phyloP scores from a whole-genome alignment of 495 filamentous ascomycete genomes.

The Aspergillus egyptiacus region DNA sequence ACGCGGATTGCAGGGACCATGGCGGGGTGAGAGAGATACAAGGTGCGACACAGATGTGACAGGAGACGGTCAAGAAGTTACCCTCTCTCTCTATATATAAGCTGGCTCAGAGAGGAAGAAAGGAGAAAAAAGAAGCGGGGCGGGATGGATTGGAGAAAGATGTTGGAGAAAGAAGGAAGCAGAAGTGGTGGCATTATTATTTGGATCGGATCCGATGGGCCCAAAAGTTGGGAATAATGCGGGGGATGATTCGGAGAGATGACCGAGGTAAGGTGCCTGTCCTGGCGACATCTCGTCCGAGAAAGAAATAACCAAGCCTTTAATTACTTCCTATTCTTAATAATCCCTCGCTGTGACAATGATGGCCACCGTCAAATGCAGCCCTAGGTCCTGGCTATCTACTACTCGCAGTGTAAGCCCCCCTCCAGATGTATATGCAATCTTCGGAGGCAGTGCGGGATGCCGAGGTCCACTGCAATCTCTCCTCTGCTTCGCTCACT shows the following conservation, averaged over 20 bases:
- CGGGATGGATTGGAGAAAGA: not conserved
- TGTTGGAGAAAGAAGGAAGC: slow-evolving; percentile 12
- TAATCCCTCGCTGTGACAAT: too few species aligned
- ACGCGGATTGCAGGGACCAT: slow-evolving; percentile 56
- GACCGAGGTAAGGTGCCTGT: slow-evolving; percentile 15
- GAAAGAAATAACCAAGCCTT: too few species aligned
- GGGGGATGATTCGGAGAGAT: slow-evolving; percentile 14
- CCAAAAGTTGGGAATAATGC: slow-evolving; percentile 6
- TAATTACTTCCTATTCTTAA: too few species aligned
- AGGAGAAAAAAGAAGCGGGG: not conserved
- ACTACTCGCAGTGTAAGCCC: too few species aligned
- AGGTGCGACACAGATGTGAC: too few species aligned
- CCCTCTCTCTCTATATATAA: not conserved
- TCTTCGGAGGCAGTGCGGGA: slow-evolving; percentile 23
- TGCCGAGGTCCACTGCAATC: slow-evolving; percentile 1
- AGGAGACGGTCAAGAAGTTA: too few species aligned
- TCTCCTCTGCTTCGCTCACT: not conserved
- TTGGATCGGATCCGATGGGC: not conserved
- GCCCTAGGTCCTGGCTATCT: too few species aligned
- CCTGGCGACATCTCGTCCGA: too few species aligned
- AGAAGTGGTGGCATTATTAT: slow-evolving; percentile 1
- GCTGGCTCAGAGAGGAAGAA: not conserved
- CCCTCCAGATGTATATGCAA: not conserved
- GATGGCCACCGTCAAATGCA: too few species aligned
- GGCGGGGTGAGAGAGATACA: not conserved